Conservation (phyloP, 495 filamentous ascomycete genomes). For the Talaromyces wortmannii region DNA sequence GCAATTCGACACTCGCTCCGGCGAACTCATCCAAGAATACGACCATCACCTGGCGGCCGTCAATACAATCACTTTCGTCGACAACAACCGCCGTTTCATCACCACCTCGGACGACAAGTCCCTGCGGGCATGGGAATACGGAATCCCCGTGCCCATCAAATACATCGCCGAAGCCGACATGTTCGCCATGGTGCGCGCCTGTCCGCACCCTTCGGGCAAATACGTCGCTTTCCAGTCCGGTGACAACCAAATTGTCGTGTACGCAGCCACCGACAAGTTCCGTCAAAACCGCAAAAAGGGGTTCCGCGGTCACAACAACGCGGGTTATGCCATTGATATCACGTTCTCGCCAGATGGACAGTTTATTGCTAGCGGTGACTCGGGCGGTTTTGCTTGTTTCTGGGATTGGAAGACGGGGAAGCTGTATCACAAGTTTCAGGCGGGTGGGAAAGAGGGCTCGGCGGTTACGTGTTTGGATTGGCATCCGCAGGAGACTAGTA, state of each 20-base stretch:
- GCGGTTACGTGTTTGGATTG: conserved; percentile 79
- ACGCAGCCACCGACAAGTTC: conserved; percentile 89
- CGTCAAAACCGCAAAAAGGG: conserved; percentile 95
- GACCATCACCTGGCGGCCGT: conserved; percentile 96
- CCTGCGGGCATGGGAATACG: conserved; percentile 94
- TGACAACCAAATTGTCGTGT: conserved; percentile 96
- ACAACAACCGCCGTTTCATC: conserved; percentile 92
- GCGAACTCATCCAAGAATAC: conserved; percentile 91
- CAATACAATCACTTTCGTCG: conserved; percentile 96
- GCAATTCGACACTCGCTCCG: conserved; percentile 86
- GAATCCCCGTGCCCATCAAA: conserved; percentile 86
- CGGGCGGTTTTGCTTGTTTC: conserved; percentile 82
- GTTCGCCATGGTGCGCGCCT: conserved; percentile 80
- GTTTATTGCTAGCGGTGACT: conserved; percentile 78
- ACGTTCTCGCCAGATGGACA: conserved; percentile 85
- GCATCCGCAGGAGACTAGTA: conserved; percentile 93
- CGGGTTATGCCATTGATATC: conserved; percentile 88
- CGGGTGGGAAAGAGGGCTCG: conserved; percentile 52
- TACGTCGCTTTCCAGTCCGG: conserved; percentile 86
- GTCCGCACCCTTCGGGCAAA: conserved; percentile 81
- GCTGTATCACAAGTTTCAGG: conserved; percentile 92
- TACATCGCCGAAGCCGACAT: conserved; percentile 94
- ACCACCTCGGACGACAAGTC: conserved; percentile 96
- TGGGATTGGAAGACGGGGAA: conserved; percentile 99
- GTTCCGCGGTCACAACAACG: conserved; percentile 92